Percentiles rank a stretch among this genome's conserved stretches.
Conservation (phyloP, 2,329 filamentous ascomycete species). For the Fusarium musae region DNA sequence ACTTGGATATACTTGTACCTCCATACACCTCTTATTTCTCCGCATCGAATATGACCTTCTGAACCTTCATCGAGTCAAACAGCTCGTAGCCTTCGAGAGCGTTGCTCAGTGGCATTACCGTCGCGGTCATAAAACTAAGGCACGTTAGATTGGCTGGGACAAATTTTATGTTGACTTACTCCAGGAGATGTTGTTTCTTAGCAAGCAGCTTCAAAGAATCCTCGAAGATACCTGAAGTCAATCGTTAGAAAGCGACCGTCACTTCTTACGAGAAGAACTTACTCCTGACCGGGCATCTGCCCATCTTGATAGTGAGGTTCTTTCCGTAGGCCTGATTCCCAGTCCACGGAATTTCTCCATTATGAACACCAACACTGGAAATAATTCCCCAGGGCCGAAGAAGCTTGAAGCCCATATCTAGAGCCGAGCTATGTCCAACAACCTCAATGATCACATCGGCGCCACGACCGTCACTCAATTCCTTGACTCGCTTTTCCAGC, state of each 20-base stretch:
- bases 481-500: conserved; percentile 73
- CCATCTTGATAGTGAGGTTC: conserved; percentile 76
- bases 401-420: conserved; percentile 71
- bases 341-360: conserved; percentile 72
- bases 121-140: conserved; percentile 71
- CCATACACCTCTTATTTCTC: neutral
- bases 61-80: conserved; percentile 74
- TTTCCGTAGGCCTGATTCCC: conserved; percentile 71
- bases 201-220: conserved; percentile 9
- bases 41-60: conserved; percentile 73
- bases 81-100: conserved; percentile 73
- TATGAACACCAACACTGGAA: conserved; percentile 77
- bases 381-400: conserved; percentile 75
- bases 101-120: conserved; percentile 72
- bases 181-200: conserved; percentile 26
- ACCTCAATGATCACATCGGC: conserved; percentile 84
- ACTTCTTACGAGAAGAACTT: neutral
- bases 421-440: conserved; percentile 72
- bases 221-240: conserved; percentile 45
- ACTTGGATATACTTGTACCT: too few relatives aligned
- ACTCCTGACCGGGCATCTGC: conserved; percentile 72
- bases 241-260: conserved; percentile 30
- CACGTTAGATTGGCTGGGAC: too few relatives aligned
- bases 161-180: neutral
- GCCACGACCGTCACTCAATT: conserved; percentile 80